Conservation (phyloP, 305 asterid genomes). For the Petunia hybrid region DNA sequence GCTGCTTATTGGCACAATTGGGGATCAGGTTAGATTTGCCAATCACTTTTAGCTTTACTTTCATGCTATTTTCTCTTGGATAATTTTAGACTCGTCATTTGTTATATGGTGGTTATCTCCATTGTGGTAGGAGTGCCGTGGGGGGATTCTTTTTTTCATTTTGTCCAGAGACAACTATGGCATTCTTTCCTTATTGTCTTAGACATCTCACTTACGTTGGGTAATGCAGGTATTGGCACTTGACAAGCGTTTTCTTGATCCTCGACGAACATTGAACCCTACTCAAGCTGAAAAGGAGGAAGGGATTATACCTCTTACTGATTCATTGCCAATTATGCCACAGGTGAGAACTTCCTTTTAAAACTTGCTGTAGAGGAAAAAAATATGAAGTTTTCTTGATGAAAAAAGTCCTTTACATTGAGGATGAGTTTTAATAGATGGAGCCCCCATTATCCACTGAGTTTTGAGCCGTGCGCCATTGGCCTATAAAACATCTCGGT, state of each 20-base stretch:
- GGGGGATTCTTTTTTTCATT: not conserved
- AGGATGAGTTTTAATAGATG: constrained; percentile 13
- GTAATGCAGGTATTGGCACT: constrained; percentile 89
- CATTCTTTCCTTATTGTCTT: not conserved
- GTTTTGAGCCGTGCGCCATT: too few relatives aligned
- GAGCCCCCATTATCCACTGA: not conserved
- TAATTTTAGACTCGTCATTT: constrained; percentile 27
- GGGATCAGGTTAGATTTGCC: constrained; percentile 76
- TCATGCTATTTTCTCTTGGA: constrained; percentile 13
- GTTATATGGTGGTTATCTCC: constrained; percentile 24
- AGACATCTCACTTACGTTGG: constrained; percentile 23
- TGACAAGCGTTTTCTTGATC: constrained; percentile 94
- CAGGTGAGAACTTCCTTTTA: constrained; percentile 59
- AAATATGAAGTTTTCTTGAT: not conserved
- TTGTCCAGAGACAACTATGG: not conserved
- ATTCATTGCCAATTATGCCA: constrained; percentile 89
- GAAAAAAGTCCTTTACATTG: not conserved
- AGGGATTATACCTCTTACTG: constrained; percentile 95
- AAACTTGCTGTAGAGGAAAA: not conserved
- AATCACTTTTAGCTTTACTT: constrained; percentile 26
- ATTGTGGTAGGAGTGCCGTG: constrained; percentile 25
- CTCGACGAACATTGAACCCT: constrained; percentile 91
- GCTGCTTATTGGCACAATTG: constrained; percentile 91
- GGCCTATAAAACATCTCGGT: too few relatives aligned
- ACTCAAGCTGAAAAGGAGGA: constrained; percentile 98